Conservation (phyloP, 176 grass and related monocot species). For the Cenchrus purpureus region DNA sequence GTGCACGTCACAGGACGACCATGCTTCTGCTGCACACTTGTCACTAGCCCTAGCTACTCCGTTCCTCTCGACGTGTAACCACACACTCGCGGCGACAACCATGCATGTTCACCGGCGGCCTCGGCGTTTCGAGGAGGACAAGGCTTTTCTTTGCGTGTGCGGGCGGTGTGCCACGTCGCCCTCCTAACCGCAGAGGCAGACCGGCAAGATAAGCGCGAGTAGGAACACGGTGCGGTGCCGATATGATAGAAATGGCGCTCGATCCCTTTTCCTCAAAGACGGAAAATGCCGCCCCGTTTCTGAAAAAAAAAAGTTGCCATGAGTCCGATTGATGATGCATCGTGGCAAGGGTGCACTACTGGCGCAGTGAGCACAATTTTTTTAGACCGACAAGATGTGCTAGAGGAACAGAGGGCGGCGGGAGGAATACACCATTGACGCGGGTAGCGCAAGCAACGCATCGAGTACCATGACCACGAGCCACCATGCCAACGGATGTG, state of each 20-base stretch:
- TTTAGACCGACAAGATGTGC: background rate
- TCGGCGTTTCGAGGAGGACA: background rate
- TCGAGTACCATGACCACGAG: background rate
- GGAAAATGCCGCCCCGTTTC: background rate
- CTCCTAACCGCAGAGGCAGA: background rate
- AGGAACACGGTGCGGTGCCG: background rate
- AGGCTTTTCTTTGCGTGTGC: background rate
- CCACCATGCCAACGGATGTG: background rate
- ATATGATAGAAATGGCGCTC: background rate
- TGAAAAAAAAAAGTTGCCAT: background rate
- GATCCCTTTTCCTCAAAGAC: background rate
- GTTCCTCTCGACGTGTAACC: background rate
- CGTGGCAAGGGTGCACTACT: background rate
- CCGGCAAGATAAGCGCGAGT: background rate
- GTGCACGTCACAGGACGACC: background rate
- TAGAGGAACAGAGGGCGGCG: background rate
- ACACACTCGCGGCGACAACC: background rate
- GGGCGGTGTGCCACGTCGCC: background rate
- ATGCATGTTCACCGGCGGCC: background rate
- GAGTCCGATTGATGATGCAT: background rate
- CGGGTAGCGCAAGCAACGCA: background rate
- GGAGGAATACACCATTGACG: background rate
- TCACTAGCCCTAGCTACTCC: background rate
- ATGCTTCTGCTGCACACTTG: constrained; percentile 29
- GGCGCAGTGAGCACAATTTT: background rate